Conservation (phyloP, 345 rosid genomes). For the Eucalyptus melliodora region DNA sequence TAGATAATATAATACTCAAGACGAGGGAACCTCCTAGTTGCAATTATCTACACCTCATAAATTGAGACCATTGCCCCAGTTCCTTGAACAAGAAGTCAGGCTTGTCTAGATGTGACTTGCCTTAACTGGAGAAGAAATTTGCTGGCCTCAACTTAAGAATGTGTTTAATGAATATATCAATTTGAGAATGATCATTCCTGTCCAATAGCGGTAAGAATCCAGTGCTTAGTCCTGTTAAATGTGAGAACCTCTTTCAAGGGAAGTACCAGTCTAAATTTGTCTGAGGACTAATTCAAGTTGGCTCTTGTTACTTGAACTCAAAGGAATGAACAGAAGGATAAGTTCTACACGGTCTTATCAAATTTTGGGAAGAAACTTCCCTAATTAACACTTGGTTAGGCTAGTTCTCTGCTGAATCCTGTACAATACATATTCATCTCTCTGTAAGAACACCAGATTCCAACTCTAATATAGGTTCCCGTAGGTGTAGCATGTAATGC, state of each 20-base stretch:
- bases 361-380: background rate
- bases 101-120: background rate
- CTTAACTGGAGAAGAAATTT: background rate
- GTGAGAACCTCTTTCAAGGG: background rate
- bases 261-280: background rate
- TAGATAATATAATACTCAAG: background rate
- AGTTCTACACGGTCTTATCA: background rate
- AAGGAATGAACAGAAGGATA: background rate
- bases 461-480: background rate
- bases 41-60: background rate
- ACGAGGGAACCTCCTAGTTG: background rate
- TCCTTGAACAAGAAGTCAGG: background rate
- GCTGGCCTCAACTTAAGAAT: background rate
- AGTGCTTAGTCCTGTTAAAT: background rate
- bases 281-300: background rate
- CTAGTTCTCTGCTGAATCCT: background rate
- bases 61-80: background rate
- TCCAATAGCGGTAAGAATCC: background rate
- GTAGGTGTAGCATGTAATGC: background rate
- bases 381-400: background rate
- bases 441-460: background rate
- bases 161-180: background rate
- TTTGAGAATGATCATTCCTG: background rate
- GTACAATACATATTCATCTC: background rate
- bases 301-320: background rate